phyloP scores from a whole-genome alignment of 768 basidiomycete genomes.

The Leucocoprinus sp. region DNA sequence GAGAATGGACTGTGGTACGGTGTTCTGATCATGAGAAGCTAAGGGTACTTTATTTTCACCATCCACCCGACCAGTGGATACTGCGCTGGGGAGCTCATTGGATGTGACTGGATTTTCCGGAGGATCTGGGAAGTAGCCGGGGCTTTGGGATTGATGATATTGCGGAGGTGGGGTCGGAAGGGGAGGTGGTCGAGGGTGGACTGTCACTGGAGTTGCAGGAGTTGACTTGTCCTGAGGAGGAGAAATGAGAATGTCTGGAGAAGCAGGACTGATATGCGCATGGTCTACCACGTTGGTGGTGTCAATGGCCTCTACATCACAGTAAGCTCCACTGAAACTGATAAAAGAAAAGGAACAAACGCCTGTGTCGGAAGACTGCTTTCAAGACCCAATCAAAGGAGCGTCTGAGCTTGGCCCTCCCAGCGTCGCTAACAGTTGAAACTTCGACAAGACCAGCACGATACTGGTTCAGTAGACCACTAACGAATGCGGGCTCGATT shows the following conservation, averaged over 20 bases:
- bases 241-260: conserved; percentile 48
- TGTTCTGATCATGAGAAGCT: conserved; percentile 3
- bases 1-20: background rate
- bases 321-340: background rate
- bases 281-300: conserved; percentile 26
- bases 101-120: background rate
- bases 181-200: conserved; percentile 15
- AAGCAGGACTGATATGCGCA: conserved; percentile 59
- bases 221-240: conserved; percentile 46
- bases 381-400: conserved; percentile 70
- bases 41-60: no score
- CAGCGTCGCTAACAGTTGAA: conserved; percentile 42
- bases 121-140: background rate
- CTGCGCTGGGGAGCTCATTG: background rate
- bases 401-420: conserved; percentile 64
- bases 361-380: conserved; percentile 39
- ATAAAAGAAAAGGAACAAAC: background rate
- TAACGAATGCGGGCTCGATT: conserved; percentile 49
- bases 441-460: conserved; percentile 79
- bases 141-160: background rate
- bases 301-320: conserved; percentile 13
- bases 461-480: conserved; percentile 44
- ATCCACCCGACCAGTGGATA: background rate
- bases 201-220: conserved; percentile 44
- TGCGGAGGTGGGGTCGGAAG: background rate